A percentile compares a stretch with the other conserved stretches of the same genome.
phyloP scores from a whole-genome alignment of 208 protist species.

The Trypanosoma melophagium region DNA sequence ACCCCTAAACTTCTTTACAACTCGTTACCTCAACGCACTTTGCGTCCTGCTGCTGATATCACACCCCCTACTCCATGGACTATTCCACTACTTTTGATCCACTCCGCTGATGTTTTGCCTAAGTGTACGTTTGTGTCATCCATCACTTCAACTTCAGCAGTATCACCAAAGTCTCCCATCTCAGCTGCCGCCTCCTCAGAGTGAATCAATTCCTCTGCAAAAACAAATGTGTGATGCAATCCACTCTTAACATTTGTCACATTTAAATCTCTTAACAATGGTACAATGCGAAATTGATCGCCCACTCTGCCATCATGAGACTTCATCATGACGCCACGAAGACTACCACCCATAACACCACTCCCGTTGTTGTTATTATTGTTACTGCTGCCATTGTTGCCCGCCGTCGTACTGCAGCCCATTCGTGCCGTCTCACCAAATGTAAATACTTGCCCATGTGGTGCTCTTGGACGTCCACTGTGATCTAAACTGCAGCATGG shows the following conservation, averaged over 20 bases:
- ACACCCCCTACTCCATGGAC: too few species aligned
- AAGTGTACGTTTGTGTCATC: not conserved
- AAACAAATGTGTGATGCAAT: constrained; percentile 81
- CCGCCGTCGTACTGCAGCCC: not conserved
- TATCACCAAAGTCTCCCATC: not conserved
- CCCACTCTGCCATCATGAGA: constrained; percentile 12
- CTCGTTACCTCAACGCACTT: too few species aligned
- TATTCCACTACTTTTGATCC: too few species aligned
- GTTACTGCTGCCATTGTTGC: constrained; percentile 4
- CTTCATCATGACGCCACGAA: not conserved
- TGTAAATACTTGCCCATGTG: constrained; percentile 71
- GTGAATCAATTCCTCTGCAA: constrained; percentile 54
- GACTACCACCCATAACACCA: not conserved
- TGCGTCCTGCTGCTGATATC: too few species aligned
- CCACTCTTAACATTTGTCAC: constrained; percentile 73
- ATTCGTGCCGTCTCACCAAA: constrained; percentile 57
- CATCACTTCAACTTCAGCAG: not conserved
- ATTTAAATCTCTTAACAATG: constrained; percentile 48
- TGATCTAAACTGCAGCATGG: constrained; percentile 59
- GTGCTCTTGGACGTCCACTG: constrained; percentile 26
- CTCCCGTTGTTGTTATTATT: not conserved
- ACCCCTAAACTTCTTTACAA: too few species aligned
- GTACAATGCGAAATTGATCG: constrained; percentile 34
- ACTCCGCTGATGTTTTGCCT: too few species aligned
- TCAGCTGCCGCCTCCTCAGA: not conserved